Evolutionary conservation across 2,329 filamentous ascomycete species (phyloP).

Genomic region (Celoporthe dispersa): DNA sequence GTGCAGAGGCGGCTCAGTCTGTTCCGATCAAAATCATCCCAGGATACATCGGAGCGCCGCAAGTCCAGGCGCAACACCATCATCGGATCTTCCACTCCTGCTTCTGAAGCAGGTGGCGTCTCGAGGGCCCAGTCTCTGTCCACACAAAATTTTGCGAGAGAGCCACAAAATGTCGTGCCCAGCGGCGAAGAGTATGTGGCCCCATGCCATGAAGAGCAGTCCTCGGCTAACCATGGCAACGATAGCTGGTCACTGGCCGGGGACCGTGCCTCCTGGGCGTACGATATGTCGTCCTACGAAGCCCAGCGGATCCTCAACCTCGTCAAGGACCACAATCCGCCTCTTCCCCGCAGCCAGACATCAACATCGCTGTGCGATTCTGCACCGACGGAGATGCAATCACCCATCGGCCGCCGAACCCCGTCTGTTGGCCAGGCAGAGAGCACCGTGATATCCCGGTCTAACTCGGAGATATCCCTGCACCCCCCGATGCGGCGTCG

Average conservation of each 20-base stretch:
- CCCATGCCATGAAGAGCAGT: background rate
- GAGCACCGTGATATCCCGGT: conserved; percentile 40
- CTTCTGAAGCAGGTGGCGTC: conserved; percentile 29
- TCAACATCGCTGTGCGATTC: conserved; percentile 24
- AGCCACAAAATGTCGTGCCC: conserved; percentile 37
- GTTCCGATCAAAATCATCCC: conserved; percentile 44
- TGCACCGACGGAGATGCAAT: conserved; percentile 38
- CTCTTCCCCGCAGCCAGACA: conserved; percentile 19
- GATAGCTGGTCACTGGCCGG: conserved; percentile 40
- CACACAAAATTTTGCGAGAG: conserved; percentile 30
- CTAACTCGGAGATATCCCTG: conserved; percentile 53
- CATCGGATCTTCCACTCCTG: conserved; percentile 34
- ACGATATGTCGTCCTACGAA: conserved; percentile 51
- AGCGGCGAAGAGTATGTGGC: conserved; percentile 36
- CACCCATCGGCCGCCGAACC: conserved; percentile 41
- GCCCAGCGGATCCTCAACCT: conserved; percentile 49
- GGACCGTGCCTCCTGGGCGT: conserved; percentile 47
- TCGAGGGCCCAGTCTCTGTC: conserved; percentile 42
- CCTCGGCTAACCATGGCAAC: conserved; percentile 14
- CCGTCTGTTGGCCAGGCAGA: conserved; percentile 39
- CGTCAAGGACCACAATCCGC: conserved; percentile 37
- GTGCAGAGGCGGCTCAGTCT: conserved; percentile 47
- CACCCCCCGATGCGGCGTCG: conserved; percentile 54
- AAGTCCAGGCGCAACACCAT: conserved; percentile 37
- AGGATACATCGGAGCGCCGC: conserved; percentile 33